Base-by-base conservation (phyloP, 2,329 filamentous ascomycete species). In the Oidium heveae region DNA sequence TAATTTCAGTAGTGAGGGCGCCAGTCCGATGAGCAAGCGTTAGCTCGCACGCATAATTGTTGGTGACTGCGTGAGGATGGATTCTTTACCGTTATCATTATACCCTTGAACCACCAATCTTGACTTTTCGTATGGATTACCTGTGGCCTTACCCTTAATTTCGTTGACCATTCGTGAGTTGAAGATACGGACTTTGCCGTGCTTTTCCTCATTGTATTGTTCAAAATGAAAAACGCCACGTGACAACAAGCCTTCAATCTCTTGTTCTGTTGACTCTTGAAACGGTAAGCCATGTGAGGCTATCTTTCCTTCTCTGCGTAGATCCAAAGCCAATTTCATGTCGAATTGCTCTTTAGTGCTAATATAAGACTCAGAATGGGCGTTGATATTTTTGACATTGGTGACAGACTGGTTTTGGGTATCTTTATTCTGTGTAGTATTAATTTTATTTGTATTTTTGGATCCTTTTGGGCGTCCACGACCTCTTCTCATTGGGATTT, bases 21-120 rank as follows among this genome's bases (percentile, higher is more conserved):
- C n/a, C 24, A 50, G n/a, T 16, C 3, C 41, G 15, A 57, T 7
- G 18, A 57, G 18, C 15, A 55, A 2, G 32, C 56, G 8, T 49
- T 57, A 22, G 34, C 44, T 57, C 9, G 44, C 43, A 28, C 47
- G 13, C 44, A 55, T 47, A n/a, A 55, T 57, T 41, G 54, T 57
- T 15, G 43, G 53, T 20, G 50, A 55, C 52, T 55, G 41, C 4
- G 54, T 57, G 20, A 57, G 47, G n/a, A 57, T 46, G 13, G 33
- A 13, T 15, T 49, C 28, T 47, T 57, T 57, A n/a, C n/a, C n/a
- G n/a, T n/a, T n/a, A n/a, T n/a, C n/a, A n/a, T n/a, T n/a, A n/a
- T n/a, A n/a, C n/a, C n/a, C n/a, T n/a, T n/a, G n/a, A n/a, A n/a
- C n/a, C n/a, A n/a, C n/a, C n/a, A n/a, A n/a, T n/a, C n/a, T n/a